Evolutionary conservation across 2,329 filamentous ascomycete species (phyloP), one percentile per base, ranked within the genome.

Genomic region (Myriangium duriaei): DNA sequence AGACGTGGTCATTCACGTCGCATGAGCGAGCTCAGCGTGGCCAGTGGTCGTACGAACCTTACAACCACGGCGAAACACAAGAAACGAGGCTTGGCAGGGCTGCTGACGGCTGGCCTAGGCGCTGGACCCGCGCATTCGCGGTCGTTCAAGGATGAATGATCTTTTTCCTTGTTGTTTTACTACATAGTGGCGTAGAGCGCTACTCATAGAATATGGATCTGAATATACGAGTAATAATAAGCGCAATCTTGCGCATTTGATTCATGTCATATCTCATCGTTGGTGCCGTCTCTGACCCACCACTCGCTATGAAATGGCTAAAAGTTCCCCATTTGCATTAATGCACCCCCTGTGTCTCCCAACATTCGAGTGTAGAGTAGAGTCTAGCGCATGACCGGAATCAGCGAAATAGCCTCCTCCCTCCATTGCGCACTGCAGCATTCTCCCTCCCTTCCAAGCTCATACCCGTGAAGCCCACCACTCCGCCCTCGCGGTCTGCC

Each of bases 401-500:
- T 47, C 42, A 68, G 19, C 56, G 58, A 46, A 69, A 69, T 42
- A 68, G 37, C 41, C 58, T 58, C 50, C 54, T 57, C 17, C 65
- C 65, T 4, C 64, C 63, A 39, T 60, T 64, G 45, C 62, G 56
- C 4, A 55, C 56, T 32, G 64, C 57, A 16, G 61, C 56, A 46
- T 58, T 57, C 54, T 67, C 59, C 45, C 58, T 55, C 0, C 65
- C 65, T 43, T 67, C 63, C 41, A 68, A 39, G 51, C 65, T 68
- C 50, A 68, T 49, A 1, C 65, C 66, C 28, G 62, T 62, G 44
- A 68, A 67, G 1, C 66, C 66, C 4, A 66, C 64, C 1, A 72
- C 74, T 0, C 75, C 74, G 21, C 77, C 76, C 49, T 79, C 78
- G 3, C 71, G 63, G 15, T 71, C 64, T 31, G 69, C 56, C 53